A percentile compares a stretch with the other conserved stretches of the same genome.
phyloP scores from a whole-genome alignment of 2,329 filamentous ascomycete genomes.

The Westerdykella ornata region DNA sequence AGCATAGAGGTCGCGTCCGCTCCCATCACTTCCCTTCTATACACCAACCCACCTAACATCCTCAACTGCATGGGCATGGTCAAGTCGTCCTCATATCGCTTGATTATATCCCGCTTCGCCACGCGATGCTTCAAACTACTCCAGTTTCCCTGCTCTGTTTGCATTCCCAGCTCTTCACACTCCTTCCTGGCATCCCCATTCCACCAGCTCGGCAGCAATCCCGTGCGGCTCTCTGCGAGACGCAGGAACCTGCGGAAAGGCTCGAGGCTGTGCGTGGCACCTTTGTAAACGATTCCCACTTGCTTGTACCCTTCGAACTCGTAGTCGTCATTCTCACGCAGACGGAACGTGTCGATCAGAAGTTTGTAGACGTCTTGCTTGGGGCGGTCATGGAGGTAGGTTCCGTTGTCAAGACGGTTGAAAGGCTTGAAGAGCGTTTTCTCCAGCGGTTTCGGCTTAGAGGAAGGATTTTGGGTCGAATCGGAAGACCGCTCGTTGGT shows the following conservation, averaged over 20 bases:
- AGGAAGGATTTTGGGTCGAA: not conserved
- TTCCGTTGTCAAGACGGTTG: constrained; percentile 14
- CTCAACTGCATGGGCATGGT: constrained; percentile 22
- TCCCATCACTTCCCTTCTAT: constrained; percentile 12
- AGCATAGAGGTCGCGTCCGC: constrained; percentile 13
- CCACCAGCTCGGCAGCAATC: constrained; percentile 23
- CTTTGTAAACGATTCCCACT: constrained; percentile 14
- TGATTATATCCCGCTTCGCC: constrained; percentile 14
- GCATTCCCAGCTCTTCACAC: constrained; percentile 15
- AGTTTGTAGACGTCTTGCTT: constrained; percentile 24
- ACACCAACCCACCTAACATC: constrained; percentile 20
- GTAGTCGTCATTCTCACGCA: constrained; percentile 18
- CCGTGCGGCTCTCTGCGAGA: constrained; percentile 2
- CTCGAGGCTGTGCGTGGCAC: constrained; percentile 10
- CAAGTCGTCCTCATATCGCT: constrained; percentile 17
- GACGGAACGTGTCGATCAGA: constrained; percentile 26
- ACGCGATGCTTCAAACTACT: constrained; percentile 11
- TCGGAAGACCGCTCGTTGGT: not conserved
- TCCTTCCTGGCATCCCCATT: constrained; percentile 11
- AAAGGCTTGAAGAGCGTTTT: constrained; percentile 18
- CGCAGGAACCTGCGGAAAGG: constrained; percentile 17
- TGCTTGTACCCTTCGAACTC: constrained; percentile 11
- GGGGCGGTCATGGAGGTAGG: constrained; percentile 21
- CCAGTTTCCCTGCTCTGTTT: constrained; percentile 7
- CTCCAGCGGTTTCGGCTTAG: constrained; percentile 8